Percentiles rank a stretch among this genome's conserved stretches.
Evolutionary conservation across 2,329 filamentous ascomycete species (phyloP).

Genomic region (Cercospora sp.): DNA sequence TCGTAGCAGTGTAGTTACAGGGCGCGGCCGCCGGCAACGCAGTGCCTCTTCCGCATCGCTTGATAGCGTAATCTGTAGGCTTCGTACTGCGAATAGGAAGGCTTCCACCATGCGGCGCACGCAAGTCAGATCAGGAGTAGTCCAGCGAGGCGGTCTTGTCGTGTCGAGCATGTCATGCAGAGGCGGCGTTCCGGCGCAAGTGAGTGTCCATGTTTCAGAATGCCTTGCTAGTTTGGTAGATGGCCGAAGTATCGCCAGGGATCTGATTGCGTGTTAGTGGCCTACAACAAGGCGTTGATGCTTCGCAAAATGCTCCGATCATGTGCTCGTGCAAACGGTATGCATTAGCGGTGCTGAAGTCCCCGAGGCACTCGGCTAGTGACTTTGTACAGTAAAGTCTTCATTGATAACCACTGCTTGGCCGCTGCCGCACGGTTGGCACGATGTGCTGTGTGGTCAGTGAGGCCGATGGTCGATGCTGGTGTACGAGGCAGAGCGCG

Average conservation of each 20-base stretch:
- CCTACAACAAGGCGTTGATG: neutral
- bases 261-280: neutral
- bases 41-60: neutral
- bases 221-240: neutral
- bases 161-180: constrained; percentile 3
- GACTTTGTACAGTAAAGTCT: neutral
- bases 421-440: neutral
- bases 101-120: neutral
- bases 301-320: neutral
- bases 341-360: neutral
- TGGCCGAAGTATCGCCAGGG: constrained; percentile 13
- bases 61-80: neutral
- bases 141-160: neutral
- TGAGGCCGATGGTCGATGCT: neutral
- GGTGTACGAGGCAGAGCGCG: neutral
- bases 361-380: neutral
- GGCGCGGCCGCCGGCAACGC: neutral
- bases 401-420: neutral
- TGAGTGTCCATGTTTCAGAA: constrained; percentile 12
- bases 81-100: constrained; percentile 5
- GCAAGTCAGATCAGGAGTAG: neutral
- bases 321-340: neutral
- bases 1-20: neutral
- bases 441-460: neutral
- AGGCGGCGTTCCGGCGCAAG: constrained; percentile 1